Base-by-base conservation (phyloP, 1,139 yeast genomes). In the Pneumocystis sp. region DNA sequence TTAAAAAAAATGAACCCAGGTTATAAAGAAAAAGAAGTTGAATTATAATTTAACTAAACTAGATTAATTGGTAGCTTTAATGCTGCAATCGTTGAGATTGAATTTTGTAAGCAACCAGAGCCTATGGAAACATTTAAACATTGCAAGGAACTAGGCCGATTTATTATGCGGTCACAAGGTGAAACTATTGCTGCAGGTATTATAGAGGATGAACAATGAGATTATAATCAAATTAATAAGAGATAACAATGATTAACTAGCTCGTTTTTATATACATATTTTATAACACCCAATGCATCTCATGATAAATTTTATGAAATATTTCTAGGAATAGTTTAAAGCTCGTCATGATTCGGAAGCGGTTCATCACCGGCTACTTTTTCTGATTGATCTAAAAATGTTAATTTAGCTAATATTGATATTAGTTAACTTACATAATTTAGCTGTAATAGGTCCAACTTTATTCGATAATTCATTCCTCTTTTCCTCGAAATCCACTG, bases 401-500 rank as follows among this genome's bases (percentile, higher is more conserved):
- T 12, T 40, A 40, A 15, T 10, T 59, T 21, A 59, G 17, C 31
- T 21, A 25, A 19, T 19, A 39, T 31, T 5, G 21, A 39, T 1
- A 15, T 5, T 31, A 59, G 3, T 21, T 21, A 19, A 39, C 61
- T 1, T 59, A 59, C 61, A 93, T 71, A 93, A 80, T 81, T 93
- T 93, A 72, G 95, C 83, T 65, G 96, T 89, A 74, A 93, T 90
- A 76, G 97, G 97, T 78, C 85, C 86, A 64, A 96, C 96, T 74
- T 87, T 80, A 72, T 87, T 83, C 70, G 87, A 83, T 76, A 93
- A 83, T 74, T 87, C 84, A 76, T 90, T 95, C 79, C 85, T 89
- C 79, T 90, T 95, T 77, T 90, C 97, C 68, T 89, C 96, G 72
- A 88, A 87, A 74, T 93, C 98, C 77, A 90, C 97, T 72, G 87